These are phyloP conservation scores for Somion occarium DNA, from an alignment of 1,284 basidiomycete genomes.

Conservation along the genomic window DNA sequence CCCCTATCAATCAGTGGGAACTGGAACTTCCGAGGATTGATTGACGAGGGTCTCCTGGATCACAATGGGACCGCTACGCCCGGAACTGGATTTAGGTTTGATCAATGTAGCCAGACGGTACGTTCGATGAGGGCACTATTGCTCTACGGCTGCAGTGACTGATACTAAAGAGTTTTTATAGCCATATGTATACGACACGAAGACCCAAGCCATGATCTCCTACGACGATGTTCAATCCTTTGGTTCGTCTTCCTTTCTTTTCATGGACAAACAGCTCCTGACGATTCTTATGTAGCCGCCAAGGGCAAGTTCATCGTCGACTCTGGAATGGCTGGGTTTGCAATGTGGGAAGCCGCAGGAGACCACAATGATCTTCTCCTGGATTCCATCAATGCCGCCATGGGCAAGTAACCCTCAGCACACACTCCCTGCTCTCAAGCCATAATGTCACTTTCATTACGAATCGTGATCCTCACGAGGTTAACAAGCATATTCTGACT, in stretches of 20 bases:
- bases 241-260: conserved; percentile 15
- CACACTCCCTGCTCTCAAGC: no score
- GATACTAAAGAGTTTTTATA: conserved; percentile 13
- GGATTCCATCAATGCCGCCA: conserved; percentile 32
- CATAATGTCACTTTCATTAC: no score
- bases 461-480: background rate
- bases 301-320: conserved; percentile 31
- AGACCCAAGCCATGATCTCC: conserved; percentile 33
- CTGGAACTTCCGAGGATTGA: conserved; percentile 38
- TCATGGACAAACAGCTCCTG: background rate
- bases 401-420: background rate
- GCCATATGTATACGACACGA: conserved; percentile 44
- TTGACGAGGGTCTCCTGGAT: conserved; percentile 36
- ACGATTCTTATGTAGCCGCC: conserved; percentile 16
- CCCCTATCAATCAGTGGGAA: conserved; percentile 32
- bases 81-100: conserved; percentile 39
- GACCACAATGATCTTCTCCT: conserved; percentile 47
- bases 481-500: background rate
- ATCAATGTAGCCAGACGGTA: conserved; percentile 45
- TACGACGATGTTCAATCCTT: conserved; percentile 37
- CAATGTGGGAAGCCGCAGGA: conserved; percentile 51
- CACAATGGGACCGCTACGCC: conserved; percentile 29
- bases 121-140: conserved; percentile 22
- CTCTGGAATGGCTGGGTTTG: conserved; percentile 43
- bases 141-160: background rate